Conservation (phyloP, 768 basidiomycete species). For the Omphalotus guepiniiformis region DNA sequence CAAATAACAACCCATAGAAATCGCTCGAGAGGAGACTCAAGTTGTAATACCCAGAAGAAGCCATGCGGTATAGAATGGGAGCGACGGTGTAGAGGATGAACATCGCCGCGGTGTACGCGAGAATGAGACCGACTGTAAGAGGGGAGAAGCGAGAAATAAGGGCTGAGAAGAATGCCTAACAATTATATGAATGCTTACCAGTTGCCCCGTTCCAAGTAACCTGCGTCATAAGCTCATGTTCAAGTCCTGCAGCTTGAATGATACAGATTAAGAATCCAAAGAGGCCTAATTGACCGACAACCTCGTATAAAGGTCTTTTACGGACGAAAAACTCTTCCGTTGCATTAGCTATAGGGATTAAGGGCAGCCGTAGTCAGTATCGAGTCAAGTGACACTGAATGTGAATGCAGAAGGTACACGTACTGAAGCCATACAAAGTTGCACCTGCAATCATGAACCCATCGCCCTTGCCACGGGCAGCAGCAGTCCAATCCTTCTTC, state of each 20-base stretch:
- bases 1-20: constrained; percentile 84
- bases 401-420: constrained; percentile 22
- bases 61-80: constrained; percentile 80
- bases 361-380: not conserved
- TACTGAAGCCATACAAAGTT: constrained; percentile 83
- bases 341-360: constrained; percentile 67
- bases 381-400: not conserved
- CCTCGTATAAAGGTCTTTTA: constrained; percentile 77
- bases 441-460: constrained; percentile 85
- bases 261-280: constrained; percentile 80
- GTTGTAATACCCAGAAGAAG: constrained; percentile 84
- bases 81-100: constrained; percentile 81
- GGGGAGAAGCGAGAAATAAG: too few species aligned
- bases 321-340: constrained; percentile 88
- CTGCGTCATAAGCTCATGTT: constrained; percentile 60
- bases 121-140: constrained; percentile 43
- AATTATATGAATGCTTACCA: constrained; percentile 36
- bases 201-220: constrained; percentile 72
- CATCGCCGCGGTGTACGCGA: constrained; percentile 68
- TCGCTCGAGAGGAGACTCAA: constrained; percentile 83
- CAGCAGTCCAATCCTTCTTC: constrained; percentile 66
- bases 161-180: constrained; percentile 10
- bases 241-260: constrained; percentile 70
- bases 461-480: constrained; percentile 71
- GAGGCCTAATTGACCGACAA: constrained; percentile 83